A percentile compares a stretch with the other conserved stretches of the same genome.
These are phyloP conservation scores for Botrytis aclada DNA, from an alignment of 2,329 filamentous ascomycete species.

Conservation along the genomic window DNA sequence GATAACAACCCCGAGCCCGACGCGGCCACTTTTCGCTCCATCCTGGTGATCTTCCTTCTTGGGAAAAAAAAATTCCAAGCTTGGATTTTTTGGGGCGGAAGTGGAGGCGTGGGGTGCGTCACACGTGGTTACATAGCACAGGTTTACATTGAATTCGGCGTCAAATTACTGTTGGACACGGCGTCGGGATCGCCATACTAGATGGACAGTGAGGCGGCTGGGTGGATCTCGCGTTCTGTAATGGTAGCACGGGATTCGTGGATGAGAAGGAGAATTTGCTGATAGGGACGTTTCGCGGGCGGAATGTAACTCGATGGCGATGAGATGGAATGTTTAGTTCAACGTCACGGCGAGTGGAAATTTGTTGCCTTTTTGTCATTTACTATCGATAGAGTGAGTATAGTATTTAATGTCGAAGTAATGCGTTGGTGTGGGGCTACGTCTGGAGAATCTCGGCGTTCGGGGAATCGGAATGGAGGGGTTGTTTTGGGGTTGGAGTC, in stretches of 20 bases:
- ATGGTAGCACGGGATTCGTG: not conserved
- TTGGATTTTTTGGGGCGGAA: not conserved
- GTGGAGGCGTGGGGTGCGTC: not conserved
- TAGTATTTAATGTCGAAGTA: not conserved
- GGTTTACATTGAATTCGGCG: not conserved
- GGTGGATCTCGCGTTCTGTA: not conserved
- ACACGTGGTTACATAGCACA: not conserved
- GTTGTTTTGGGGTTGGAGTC: not conserved
- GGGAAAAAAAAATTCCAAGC: not conserved
- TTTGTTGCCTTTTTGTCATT: not conserved
- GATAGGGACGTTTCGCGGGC: too few relatives aligned
- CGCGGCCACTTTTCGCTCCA: not conserved
- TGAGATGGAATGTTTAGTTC: not conserved
- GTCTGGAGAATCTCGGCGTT: not conserved
- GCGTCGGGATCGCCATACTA: slow-evolving; percentile 1
- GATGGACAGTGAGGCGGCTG: not conserved
- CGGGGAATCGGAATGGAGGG: not conserved
- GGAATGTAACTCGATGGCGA: not conserved
- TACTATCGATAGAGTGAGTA: not conserved
- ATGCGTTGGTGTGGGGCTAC: not conserved
- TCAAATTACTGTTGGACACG: not conserved
- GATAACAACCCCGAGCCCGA: not conserved
- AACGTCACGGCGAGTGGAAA: not conserved
- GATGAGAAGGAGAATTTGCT: not conserved
- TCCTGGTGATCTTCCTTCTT: too few relatives aligned